Conservation (phyloP, 305 asterid genomes). For the Fraxinus paxiana region DNA sequence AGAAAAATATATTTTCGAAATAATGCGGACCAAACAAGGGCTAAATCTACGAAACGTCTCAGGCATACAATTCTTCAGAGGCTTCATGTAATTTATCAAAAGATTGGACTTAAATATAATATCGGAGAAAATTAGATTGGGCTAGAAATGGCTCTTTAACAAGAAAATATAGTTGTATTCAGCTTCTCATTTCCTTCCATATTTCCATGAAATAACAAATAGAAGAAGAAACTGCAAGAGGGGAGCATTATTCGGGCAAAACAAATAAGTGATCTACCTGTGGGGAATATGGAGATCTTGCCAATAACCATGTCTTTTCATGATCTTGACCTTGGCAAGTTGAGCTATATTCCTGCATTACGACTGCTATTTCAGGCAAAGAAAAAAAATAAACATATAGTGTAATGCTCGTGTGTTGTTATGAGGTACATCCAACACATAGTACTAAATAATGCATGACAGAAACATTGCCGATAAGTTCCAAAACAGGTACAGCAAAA, state of each 20-base stretch:
- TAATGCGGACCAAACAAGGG: too few species aligned
- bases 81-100: not conserved
- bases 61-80: not conserved
- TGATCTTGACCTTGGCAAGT: conserved; percentile 71
- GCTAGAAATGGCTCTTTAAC: not conserved
- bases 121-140: not conserved
- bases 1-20: too few species aligned
- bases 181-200: not conserved
- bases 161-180: not conserved
- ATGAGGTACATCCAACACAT: not conserved
- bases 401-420: not conserved
- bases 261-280: conserved; percentile 40
- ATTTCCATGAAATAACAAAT: not conserved
- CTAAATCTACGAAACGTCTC: not conserved
- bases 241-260: not conserved
- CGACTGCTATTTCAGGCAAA: conserved; percentile 12
- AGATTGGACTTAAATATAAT: not conserved
- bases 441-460: not conserved
- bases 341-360: conserved; percentile 74
- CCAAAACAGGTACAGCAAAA: not conserved
- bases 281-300: conserved; percentile 55
- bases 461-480: not conserved
- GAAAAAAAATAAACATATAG: not conserved
- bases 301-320: conserved; percentile 76
- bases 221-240: not conserved